A percentile compares a stretch with the other conserved stretches of the same genome.
These are phyloP conservation scores for Microglena sp. DNA, from an alignment of 139 green algal species.

Conservation along the genomic window DNA sequence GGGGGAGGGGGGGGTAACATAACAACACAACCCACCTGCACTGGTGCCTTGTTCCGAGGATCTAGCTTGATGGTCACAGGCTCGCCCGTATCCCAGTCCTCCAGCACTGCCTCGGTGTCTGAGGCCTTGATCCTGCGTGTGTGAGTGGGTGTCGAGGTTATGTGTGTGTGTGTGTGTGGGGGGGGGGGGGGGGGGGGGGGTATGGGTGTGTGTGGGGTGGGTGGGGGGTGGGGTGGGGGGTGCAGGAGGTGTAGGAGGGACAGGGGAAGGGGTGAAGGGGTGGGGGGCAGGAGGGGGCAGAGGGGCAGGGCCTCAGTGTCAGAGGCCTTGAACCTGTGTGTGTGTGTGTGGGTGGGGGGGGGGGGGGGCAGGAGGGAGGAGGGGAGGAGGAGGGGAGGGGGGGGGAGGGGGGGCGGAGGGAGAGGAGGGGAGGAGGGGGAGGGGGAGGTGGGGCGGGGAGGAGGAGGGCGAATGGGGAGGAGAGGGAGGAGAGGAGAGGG, in stretches of 20 bases:
- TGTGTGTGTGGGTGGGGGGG: background rate
- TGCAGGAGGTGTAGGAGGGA: background rate
- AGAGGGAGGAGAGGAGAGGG: no score
- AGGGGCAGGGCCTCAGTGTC: no score
- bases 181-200: no score
- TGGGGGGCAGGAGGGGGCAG: no score
- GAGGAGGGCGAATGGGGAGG: no score
- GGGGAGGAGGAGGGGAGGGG: no score
- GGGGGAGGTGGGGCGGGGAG: no score
- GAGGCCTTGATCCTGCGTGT: constrained; percentile 14
- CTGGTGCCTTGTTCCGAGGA: constrained; percentile 31
- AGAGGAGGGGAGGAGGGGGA: no score
- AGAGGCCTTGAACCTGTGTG: no score
- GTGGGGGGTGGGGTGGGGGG: background rate
- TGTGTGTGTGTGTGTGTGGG: background rate
- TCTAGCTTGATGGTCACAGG: constrained; percentile 47
- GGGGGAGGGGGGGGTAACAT: no score
- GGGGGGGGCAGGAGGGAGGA: no score
- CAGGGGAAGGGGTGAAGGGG: background rate
- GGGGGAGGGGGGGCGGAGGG: no score
- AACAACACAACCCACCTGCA: constrained; percentile 19
- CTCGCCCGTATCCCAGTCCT: constrained; percentile 77
- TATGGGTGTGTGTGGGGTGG: background rate
- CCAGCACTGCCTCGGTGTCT: constrained; percentile 29
- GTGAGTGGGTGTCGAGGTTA: background rate